These are phyloP conservation scores for Corynascus novoguineensis DNA, from an alignment of 495 filamentous ascomycete genomes.

Conservation along the genomic window DNA sequence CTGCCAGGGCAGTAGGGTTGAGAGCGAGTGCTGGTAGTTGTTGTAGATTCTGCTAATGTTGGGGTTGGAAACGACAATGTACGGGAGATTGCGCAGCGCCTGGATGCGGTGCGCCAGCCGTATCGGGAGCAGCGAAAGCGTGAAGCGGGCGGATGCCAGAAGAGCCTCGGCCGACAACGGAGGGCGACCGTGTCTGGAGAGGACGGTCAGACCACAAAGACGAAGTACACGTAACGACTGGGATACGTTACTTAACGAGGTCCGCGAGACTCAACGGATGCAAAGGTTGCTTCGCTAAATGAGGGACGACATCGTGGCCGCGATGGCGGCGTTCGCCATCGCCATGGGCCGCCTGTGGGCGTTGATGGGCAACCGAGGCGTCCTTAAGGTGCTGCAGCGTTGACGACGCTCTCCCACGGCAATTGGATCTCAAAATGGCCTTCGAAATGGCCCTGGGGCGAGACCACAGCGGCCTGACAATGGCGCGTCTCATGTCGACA, in stretches of 20 bases:
- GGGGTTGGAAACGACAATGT: slow-evolving; percentile 94
- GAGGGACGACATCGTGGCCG: slow-evolving; percentile 65
- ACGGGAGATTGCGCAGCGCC: slow-evolving; percentile 85
- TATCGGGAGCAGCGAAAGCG: slow-evolving; percentile 82
- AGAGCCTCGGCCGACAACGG: slow-evolving; percentile 75
- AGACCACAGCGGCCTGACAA: slow-evolving; percentile 36
- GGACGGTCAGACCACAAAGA: background rate
- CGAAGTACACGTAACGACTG: background rate
- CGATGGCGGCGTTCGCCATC: slow-evolving; percentile 12
- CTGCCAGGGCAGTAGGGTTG: slow-evolving; percentile 80
- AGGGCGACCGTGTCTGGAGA: slow-evolving; percentile 73
- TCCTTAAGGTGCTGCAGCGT: slow-evolving; percentile 12
- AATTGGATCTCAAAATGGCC: too few relatives aligned
- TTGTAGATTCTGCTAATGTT: slow-evolving; percentile 88
- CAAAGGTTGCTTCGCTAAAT: slow-evolving; percentile 69
- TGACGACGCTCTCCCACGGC: slow-evolving; percentile 11
- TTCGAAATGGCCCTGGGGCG: slow-evolving; percentile 27
- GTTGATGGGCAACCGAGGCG: slow-evolving; percentile 5
- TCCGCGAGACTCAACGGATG: slow-evolving; percentile 81
- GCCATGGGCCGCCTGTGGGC: background rate
- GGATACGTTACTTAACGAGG: slow-evolving; percentile 64
- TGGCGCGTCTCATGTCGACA: slow-evolving; percentile 42
- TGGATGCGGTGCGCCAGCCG: slow-evolving; percentile 94
- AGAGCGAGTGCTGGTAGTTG: slow-evolving; percentile 89
- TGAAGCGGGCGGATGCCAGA: slow-evolving; percentile 87